A percentile compares a stretch with the other conserved stretches of the same genome.
phyloP scores from a whole-genome alignment of 1,139 yeast species.

The Yamadazyma friedrichii region DNA sequence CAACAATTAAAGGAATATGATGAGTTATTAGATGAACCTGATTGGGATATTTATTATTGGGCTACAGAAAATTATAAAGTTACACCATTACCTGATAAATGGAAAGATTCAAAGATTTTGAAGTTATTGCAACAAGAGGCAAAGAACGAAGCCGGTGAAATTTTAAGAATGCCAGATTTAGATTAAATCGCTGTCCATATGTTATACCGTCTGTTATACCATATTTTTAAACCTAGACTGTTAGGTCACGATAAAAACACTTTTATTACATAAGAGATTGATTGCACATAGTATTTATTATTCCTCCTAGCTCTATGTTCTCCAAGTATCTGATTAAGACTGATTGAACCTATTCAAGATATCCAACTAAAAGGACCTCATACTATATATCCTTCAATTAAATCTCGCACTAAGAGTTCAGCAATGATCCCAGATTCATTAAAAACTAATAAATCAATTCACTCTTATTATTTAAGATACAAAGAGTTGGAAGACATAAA shows the following conservation, averaged over 20 bases:
- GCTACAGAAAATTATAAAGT: constrained; percentile 79
- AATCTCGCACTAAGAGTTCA: neutral
- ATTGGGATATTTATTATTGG: constrained; percentile 99
- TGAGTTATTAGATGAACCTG: constrained; percentile 80
- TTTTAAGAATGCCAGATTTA: constrained; percentile 81
- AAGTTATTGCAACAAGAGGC: constrained; percentile 69
- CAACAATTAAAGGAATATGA: constrained; percentile 86
- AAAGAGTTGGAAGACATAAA: constrained; percentile 48
- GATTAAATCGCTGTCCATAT: neutral
- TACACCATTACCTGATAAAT: constrained; percentile 83
- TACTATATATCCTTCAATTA: too few relatives aligned
- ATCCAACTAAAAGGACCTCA: too few relatives aligned
- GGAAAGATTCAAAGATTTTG: constrained; percentile 71
- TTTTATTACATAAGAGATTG: too few relatives aligned
- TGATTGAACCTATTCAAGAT: too few relatives aligned
- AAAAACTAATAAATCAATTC: constrained; percentile 22
- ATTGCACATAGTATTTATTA: neutral
- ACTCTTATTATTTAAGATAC: constrained; percentile 49
- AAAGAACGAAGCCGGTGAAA: constrained; percentile 66
- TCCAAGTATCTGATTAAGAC: too few relatives aligned
- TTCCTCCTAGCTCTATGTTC: neutral
- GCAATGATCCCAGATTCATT: constrained; percentile 13
- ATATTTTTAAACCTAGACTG: too few relatives aligned
- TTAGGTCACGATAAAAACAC: too few relatives aligned
- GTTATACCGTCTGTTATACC: neutral